phyloP scores from a whole-genome alignment of 2,329 filamentous ascomycete genomes.

The Trichoderma sp. region DNA sequence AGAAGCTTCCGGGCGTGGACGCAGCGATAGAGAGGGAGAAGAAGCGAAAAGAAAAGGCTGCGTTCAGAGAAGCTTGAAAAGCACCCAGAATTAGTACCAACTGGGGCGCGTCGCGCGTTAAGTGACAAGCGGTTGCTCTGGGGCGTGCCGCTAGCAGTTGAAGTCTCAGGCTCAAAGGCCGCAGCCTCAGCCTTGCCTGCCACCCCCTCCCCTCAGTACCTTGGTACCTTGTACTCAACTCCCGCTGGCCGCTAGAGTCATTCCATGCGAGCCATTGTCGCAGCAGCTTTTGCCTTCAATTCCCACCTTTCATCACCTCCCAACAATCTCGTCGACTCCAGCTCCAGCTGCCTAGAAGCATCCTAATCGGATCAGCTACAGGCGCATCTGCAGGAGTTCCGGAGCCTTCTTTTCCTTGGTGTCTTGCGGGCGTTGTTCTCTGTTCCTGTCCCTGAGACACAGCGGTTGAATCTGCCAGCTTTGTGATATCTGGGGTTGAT shows the following conservation, averaged over 20 bases:
- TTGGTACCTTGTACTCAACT: neutral
- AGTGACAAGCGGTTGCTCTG: slow-evolving; percentile 30
- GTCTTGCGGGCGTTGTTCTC: slow-evolving; percentile 7
- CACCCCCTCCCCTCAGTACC: slow-evolving; percentile 17
- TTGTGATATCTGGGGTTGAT: neutral
- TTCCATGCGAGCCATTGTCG: slow-evolving; percentile 1
- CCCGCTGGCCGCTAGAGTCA: neutral
- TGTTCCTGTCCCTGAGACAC: neutral
- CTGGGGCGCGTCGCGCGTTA: slow-evolving; percentile 43
- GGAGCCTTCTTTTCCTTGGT: neutral
- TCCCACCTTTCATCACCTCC: neutral
- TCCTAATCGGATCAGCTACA: neutral
- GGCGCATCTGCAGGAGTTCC: neutral
- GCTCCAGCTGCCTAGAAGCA: neutral
- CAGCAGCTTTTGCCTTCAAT: neutral
- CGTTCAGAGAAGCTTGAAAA: slow-evolving; percentile 33
- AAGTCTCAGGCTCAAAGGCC: neutral
- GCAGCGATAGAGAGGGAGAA: neutral
- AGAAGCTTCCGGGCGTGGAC: neutral
- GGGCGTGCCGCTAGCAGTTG: slow-evolving; percentile 7
- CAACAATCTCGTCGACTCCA: neutral
- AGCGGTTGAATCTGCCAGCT: neutral
- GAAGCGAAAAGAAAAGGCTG: neutral
- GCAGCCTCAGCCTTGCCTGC: slow-evolving; percentile 13
- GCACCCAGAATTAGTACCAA: slow-evolving; percentile 3